Evolutionary conservation across 805 yeast species (phyloP).

Genomic region (Lipomyces yamadae): DNA sequence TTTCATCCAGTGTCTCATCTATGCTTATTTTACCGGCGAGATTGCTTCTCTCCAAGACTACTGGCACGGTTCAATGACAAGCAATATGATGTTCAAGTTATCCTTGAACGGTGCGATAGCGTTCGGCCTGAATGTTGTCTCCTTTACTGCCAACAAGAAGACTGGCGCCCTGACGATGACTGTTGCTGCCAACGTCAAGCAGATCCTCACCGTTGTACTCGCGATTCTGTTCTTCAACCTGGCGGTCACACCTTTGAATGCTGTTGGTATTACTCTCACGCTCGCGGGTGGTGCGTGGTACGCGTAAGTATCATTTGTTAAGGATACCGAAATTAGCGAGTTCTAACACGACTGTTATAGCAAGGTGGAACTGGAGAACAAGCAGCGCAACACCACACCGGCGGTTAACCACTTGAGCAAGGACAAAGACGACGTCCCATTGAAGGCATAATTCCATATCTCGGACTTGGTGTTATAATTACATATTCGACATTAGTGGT

Average conservation of each 20-base stretch:
- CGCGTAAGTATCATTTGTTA: constrained; percentile 28
- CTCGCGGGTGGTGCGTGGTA: constrained; percentile 43
- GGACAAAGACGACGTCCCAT: constrained; percentile 21
- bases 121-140: constrained; percentile 41
- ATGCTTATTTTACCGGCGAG: constrained; percentile 42
- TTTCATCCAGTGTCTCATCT: constrained; percentile 39
- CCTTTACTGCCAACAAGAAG: constrained; percentile 44
- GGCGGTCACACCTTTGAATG: constrained; percentile 40
- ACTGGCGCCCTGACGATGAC: constrained; percentile 43
- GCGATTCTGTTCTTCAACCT: constrained; percentile 42
- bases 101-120: constrained; percentile 41
- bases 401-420: constrained; percentile 22
- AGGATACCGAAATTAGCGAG: not conserved
- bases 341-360: constrained; percentile 7
- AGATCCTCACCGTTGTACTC: constrained; percentile 41
- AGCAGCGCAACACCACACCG: constrained; percentile 20
- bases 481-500: not conserved
- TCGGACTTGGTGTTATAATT: not conserved
- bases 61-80: constrained; percentile 33
- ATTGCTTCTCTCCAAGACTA: constrained; percentile 28
- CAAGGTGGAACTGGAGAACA: constrained; percentile 36
- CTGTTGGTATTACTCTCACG: constrained; percentile 40
- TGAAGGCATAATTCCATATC: constrained; percentile 21
- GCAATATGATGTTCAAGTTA: constrained; percentile 37
- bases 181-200: constrained; percentile 43